phyloP scores from a whole-genome alignment of 441 rosid genomes.

The Jatropha podagrica region DNA sequence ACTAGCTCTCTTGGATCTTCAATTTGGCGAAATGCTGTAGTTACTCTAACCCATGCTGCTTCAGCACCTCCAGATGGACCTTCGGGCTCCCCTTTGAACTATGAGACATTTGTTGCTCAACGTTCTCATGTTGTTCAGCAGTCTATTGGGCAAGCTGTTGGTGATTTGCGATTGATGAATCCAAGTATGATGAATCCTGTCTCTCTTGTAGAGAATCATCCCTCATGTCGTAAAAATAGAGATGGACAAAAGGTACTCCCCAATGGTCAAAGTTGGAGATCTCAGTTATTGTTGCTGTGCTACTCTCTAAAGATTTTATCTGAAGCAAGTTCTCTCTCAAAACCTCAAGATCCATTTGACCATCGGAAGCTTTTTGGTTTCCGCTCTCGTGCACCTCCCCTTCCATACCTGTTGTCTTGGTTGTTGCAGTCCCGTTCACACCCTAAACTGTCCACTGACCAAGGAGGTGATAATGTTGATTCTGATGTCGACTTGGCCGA shows the following conservation, averaged over 20 bases:
- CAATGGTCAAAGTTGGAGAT: constrained; percentile 89
- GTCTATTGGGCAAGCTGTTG: constrained; percentile 87
- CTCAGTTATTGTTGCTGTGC: constrained; percentile 70
- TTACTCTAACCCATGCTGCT: constrained; percentile 89
- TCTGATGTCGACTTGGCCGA: constrained; percentile 84
- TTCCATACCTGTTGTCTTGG: constrained; percentile 84
- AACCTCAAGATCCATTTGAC: constrained; percentile 79
- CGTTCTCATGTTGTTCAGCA: constrained; percentile 92
- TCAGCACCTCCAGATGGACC: constrained; percentile 98
- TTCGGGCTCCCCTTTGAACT: constrained; percentile 77
- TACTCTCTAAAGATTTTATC: constrained; percentile 80
- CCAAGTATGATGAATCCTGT: constrained; percentile 91
- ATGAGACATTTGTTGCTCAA: constrained; percentile 85
- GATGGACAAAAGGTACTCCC: constrained; percentile 90
- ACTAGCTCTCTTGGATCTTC: constrained; percentile 67
- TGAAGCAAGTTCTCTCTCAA: constrained; percentile 75
- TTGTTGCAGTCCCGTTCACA: constrained; percentile 88
- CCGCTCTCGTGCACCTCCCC: constrained; percentile 80
- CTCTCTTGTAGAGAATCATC: constrained; percentile 87
- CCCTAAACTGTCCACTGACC: constrained; percentile 70
- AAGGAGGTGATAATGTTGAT: constrained; percentile 74
- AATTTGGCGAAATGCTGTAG: constrained; percentile 76
- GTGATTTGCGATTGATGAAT: constrained; percentile 82
- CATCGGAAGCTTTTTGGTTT: constrained; percentile 80
- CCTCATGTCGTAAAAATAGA: constrained; percentile 77